Evolutionary conservation across 176 grass and related monocot genomes (phyloP), one percentile per base, ranked within the genome.

Genomic region (Thinopyrum elongatum): DNA sequence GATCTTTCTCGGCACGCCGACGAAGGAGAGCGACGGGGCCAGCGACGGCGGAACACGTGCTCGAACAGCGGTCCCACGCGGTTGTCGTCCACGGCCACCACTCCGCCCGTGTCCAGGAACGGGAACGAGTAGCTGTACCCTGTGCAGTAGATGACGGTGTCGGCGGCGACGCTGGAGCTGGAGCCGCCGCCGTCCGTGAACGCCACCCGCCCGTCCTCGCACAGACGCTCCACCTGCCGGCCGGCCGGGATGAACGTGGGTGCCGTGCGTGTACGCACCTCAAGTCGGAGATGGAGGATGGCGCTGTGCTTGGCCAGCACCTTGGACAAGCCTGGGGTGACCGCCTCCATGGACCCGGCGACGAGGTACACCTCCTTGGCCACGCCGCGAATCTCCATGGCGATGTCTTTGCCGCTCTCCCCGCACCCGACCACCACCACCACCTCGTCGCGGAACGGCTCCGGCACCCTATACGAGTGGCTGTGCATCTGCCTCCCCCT

Each of bases 391-490:
- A 92, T 76, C 16, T 92, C 87, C 13, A 89, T 68, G 6, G 83
- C 76, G 63, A 89, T 83, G 17, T 92, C 91, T 70, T 22, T 27
- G 60, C 91, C 87, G 77, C 91, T 92, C 12, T 12, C 8, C 0
- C 35, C 34, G 59, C 47, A 83, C 4, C 90, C 87, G 10, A 84
- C 76, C 4, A 89, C 6, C 16, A 89, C 90, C 9, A 86, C 82
- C n/a, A 87, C 85, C 38, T 90, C 62, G 66, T 8, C 77, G 0
- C 1, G 16, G 72, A 90, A 85, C 0, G 81, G 21, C 8, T 87
- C 87, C 1, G 81, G 87, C 14, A 84, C 34, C 0, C 91, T 72
- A 79, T 93, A 93, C 34, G 88, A 89, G 82, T 93, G 91, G 10
- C 35, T 38, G 1, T 93, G 91, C 38, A 93, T 63, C 21, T 93